Evolutionary conservation across 2,329 filamentous ascomycete species (phyloP).

Genomic region (Zasmidium angulare): DNA sequence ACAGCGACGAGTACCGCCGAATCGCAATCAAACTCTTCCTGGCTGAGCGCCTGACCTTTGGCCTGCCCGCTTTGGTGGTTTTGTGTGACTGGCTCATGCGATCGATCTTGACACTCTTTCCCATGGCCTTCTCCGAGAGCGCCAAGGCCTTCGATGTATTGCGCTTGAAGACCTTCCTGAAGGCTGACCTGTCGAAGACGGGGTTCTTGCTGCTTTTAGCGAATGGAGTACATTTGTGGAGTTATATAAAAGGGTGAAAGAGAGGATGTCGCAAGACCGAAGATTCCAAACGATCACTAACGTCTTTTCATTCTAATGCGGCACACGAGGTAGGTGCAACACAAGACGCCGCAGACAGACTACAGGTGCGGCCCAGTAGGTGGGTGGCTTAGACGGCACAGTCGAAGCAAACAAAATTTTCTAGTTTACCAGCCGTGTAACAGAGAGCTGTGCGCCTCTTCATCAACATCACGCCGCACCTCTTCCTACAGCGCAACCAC

Average conservation of each 20-base stretch:
- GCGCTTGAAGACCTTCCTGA: slow-evolving; percentile 22
- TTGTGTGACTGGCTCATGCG: slow-evolving; percentile 29
- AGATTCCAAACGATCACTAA: neutral
- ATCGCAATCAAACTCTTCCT: slow-evolving; percentile 43
- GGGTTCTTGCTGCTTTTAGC: slow-evolving; percentile 21
- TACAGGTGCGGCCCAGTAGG: neutral
- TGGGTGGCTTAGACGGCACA: neutral
- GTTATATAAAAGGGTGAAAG: slow-evolving; percentile 29
- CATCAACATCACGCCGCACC: neutral
- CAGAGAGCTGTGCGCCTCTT: neutral
- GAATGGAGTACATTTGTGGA: slow-evolving; percentile 34
- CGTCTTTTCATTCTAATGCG: neutral
- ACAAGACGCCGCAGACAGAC: neutral
- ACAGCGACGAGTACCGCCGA: slow-evolving; percentile 38
- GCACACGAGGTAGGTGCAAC: neutral
- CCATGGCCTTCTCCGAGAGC: slow-evolving; percentile 26
- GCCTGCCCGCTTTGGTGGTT: slow-evolving; percentile 37
- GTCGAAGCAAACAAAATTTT: neutral
- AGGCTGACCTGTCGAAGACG: slow-evolving; percentile 20
- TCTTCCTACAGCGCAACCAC: neutral
- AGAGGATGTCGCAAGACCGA: too few relatives aligned
- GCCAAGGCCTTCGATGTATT: slow-evolving; percentile 27
- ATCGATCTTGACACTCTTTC: slow-evolving; percentile 20
- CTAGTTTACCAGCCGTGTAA: neutral
- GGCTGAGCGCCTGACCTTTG: slow-evolving; percentile 41